Base-by-base conservation (phyloP, 805 yeast genomes). In the Torulaspora maleeae region DNA sequence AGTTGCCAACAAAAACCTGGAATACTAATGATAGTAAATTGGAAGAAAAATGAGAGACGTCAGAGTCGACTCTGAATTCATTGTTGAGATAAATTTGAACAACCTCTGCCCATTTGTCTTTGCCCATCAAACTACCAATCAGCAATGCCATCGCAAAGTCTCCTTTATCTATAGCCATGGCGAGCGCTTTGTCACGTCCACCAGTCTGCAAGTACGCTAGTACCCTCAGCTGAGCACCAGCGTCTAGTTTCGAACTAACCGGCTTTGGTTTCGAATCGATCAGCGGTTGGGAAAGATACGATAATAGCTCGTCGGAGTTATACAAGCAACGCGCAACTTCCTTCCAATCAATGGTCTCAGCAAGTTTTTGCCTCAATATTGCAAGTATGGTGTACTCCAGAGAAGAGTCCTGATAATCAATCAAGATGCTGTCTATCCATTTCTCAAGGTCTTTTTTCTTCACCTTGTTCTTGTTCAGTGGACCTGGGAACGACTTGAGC, bases 111-210 rank as follows among this genome's bases (percentile, higher is more conserved):
- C 85, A 82, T 30, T 72, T 71, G 3, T 78, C 81, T 16, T 77
- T 76, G 2, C 93, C 83, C 22, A 79, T 67, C 13, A 86, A 63
- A 48, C 82, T 76, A 1, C 95, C 81, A 40, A 90, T 69, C 25
- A 88, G 61, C 44, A 91, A 65, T 0, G 96, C 84, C 63, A 89
- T 71, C 0, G 91, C 80, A 83, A 86, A 90, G 52, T 86, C 86
- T 8, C 79, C 76, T 43, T 78, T 76, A 1, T 75, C 70, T 15
- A 89, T 61, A 1, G 93, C 81, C 44, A 72, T 68, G 19, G 74
- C 70, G 38, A 89, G 64, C 0, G 96, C 96, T 4, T 72, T 75
- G 11, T 76, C 78, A 19, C 80, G 76, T 45, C 82, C 73, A 1
- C 96, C 96, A 4, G 68, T 64, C 52, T 79, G 81, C 32, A 80